Evolutionary conservation across 2,329 filamentous ascomycete genomes (phyloP).

Genomic region (Diaporthe batatas): DNA sequence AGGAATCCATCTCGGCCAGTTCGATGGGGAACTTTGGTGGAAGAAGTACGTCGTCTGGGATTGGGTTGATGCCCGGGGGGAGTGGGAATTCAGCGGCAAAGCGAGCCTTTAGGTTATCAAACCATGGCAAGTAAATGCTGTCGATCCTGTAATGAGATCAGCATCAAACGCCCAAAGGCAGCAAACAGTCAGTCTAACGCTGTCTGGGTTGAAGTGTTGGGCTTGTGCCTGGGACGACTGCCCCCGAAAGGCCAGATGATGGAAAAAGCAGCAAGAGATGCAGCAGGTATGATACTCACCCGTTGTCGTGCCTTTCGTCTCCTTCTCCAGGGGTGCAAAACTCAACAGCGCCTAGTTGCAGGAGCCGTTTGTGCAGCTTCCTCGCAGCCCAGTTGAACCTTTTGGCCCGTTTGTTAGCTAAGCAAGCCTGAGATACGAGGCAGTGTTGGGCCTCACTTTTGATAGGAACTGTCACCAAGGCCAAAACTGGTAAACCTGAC

Average conservation of each 20-base stretch:
- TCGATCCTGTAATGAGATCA: conserved; percentile 72
- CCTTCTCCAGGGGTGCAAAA: conserved; percentile 86
- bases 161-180: background rate
- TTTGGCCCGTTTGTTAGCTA: conserved; percentile 51
- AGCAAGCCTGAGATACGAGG: background rate
- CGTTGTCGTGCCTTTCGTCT: conserved; percentile 94
- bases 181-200: background rate
- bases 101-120: conserved; percentile 73
- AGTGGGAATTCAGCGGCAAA: conserved; percentile 78
- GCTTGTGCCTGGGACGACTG: background rate
- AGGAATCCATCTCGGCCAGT: conserved; percentile 38
- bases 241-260: background rate
- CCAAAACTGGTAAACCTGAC: conserved; percentile 89
- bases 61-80: conserved; percentile 73
- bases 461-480: conserved; percentile 93
- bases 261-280: background rate
- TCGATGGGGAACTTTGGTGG: conserved; percentile 75
- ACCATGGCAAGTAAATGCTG: conserved; percentile 85
- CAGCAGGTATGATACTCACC: conserved; percentile 66
- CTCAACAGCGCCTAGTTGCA: conserved; percentile 84
- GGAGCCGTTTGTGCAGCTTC: conserved; percentile 86
- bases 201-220: background rate
- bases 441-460: conserved; percentile 71
- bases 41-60: conserved; percentile 80
- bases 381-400: conserved; percentile 95